Evolutionary conservation across 1,284 basidiomycete species (phyloP).

Genomic region (Cryptococcus amylolentus): DNA sequence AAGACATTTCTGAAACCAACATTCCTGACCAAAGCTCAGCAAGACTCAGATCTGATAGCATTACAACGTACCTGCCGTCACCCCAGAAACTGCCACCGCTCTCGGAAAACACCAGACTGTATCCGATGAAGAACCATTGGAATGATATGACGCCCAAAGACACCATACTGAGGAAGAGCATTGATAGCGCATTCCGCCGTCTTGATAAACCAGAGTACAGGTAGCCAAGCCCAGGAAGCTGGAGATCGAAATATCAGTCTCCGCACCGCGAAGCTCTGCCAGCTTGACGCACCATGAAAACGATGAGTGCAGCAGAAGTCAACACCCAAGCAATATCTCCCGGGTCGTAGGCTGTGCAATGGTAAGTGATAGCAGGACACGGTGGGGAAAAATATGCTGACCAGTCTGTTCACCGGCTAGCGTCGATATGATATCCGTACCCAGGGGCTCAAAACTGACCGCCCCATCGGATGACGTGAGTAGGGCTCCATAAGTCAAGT

Average conservation of each 20-base stretch:
- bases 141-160: constrained; percentile 70
- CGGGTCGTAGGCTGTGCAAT: constrained; percentile 57
- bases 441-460: constrained; percentile 20
- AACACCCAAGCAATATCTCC: constrained; percentile 83
- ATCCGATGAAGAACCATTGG: constrained; percentile 87
- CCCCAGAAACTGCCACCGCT: constrained; percentile 63
- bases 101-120: constrained; percentile 74
- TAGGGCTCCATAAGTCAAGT: constrained; percentile 21
- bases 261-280: neutral
- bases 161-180: constrained; percentile 57
- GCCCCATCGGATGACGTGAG: constrained; percentile 16
- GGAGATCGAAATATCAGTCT: neutral
- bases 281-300: constrained; percentile 48
- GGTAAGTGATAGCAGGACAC: neutral
- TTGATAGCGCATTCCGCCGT: constrained; percentile 58
- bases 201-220: constrained; percentile 83
- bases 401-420: constrained; percentile 17
- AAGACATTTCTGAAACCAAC: constrained; percentile 64
- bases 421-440: constrained; percentile 33
- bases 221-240: constrained; percentile 66
- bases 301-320: constrained; percentile 72
- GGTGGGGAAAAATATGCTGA: neutral
- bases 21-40: constrained; percentile 33
- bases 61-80: constrained; percentile 51
- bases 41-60: neutral